These are phyloP conservation scores for Areca catechu DNA, from an alignment of 176 grass and related monocot genomes.

Conservation along the genomic window DNA sequence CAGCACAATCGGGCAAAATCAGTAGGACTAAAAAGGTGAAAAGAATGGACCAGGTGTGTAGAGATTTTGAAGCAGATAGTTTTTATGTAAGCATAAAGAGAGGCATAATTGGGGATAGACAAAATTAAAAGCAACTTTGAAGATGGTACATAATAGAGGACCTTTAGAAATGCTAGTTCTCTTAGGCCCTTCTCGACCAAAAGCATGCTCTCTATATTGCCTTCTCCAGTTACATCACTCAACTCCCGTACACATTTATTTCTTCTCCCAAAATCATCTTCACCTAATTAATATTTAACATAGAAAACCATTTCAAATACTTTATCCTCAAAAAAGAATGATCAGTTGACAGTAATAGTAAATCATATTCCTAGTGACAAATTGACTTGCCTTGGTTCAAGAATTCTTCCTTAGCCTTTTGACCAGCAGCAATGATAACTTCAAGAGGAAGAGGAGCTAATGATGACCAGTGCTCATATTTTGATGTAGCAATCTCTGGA, in stretches of 20 bases:
- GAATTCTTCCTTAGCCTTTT: slow-evolving; percentile 88
- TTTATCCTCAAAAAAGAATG: background rate
- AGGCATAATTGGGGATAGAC: background rate
- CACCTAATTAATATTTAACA: slow-evolving; percentile 35
- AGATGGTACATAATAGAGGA: background rate
- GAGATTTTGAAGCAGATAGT: too few relatives aligned
- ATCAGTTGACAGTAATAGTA: background rate
- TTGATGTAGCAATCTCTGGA: slow-evolving; percentile 87
- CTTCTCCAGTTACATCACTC: slow-evolving; percentile 91
- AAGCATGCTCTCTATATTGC: slow-evolving; percentile 98
- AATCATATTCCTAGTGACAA: slow-evolving; percentile 4
- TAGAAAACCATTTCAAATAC: slow-evolving; percentile 5
- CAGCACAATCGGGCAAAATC: background rate
- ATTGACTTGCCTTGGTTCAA: slow-evolving; percentile 48
- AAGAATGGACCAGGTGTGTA: too few relatives aligned
- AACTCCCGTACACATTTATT: slow-evolving; percentile 64
- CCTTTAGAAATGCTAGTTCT: slow-evolving; percentile 91
- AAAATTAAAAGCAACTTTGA: background rate
- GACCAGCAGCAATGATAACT: slow-evolving; percentile 90
- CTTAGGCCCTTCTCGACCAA: slow-evolving; percentile 96
- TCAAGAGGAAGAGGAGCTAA: slow-evolving; percentile 95
- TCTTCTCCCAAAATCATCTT: slow-evolving; percentile 55
- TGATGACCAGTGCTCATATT: slow-evolving; percentile 97
- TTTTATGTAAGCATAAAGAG: background rate
- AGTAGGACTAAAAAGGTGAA: background rate